These are phyloP conservation scores for Cyberlindnera samutprakarnensis DNA, from an alignment of 805 yeast species.

Conservation along the genomic window DNA sequence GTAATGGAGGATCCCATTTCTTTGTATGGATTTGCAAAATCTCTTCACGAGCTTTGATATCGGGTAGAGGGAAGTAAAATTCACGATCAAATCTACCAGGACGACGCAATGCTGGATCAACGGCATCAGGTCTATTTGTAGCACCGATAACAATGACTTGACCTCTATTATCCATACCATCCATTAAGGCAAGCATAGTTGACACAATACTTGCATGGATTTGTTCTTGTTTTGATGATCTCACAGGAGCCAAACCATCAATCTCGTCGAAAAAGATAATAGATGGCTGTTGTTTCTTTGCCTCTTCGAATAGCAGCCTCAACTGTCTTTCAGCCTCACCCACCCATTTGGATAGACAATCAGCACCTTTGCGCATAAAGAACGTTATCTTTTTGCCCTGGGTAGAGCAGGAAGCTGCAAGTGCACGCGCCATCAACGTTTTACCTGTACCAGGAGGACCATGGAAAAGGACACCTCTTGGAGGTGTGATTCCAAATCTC, in stretches of 20 bases:
- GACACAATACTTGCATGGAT: slow-evolving; percentile 97
- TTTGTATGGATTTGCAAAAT: slow-evolving; percentile 81
- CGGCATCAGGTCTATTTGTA: slow-evolving; percentile 94
- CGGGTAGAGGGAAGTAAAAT: slow-evolving; percentile 93
- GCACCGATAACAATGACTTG: slow-evolving; percentile 98
- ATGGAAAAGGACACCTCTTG: slow-evolving; percentile 94
- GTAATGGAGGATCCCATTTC: slow-evolving; percentile 77
- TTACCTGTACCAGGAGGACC: slow-evolving; percentile 99
- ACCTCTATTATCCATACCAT: slow-evolving; percentile 98
- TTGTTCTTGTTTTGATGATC: slow-evolving; percentile 96
- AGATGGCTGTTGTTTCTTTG: slow-evolving; percentile 90
- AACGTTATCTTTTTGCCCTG: slow-evolving; percentile 83
- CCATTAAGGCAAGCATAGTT: slow-evolving; percentile 92
- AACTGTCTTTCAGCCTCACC: slow-evolving; percentile 98
- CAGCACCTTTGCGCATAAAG: slow-evolving; percentile 98
- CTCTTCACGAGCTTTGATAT: slow-evolving; percentile 64
- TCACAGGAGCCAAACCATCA: slow-evolving; percentile 96
- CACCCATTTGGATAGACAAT: slow-evolving; percentile 95
- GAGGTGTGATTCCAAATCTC: slow-evolving; percentile 87
- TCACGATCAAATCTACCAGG: slow-evolving; percentile 98
- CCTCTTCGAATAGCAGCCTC: slow-evolving; percentile 88
- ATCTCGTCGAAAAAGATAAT: slow-evolving; percentile 97
- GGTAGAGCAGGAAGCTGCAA: slow-evolving; percentile 91
- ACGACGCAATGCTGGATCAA: slow-evolving; percentile 95
- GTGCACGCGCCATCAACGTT: slow-evolving; percentile 94